phyloP scores from a whole-genome alignment of 768 basidiomycete genomes.

The Daedaleopsis sinensis region DNA sequence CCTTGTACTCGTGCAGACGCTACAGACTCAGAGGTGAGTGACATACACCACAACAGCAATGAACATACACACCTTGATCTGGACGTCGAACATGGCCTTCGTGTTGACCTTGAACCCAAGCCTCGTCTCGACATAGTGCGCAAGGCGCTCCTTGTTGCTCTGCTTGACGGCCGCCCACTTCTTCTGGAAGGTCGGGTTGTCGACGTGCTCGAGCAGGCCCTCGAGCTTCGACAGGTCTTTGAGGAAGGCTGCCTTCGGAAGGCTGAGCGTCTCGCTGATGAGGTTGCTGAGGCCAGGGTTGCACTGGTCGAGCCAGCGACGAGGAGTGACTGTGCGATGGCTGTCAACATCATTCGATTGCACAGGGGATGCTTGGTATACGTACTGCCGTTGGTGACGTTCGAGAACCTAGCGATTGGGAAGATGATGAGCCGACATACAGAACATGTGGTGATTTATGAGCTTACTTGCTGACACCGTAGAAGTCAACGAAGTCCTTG shows the following conservation, averaged over 20 bases:
- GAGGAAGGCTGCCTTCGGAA: slow-evolving; percentile 80
- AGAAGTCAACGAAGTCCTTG: slow-evolving; percentile 93
- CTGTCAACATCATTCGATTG: background rate
- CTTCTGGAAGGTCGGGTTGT: slow-evolving; percentile 74
- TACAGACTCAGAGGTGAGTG: too few species aligned
- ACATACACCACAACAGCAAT: too few species aligned
- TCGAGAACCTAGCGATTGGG: slow-evolving; percentile 56
- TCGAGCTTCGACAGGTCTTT: slow-evolving; percentile 81
- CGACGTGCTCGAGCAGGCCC: slow-evolving; percentile 70
- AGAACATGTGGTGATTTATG: background rate
- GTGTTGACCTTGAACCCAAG: slow-evolving; percentile 75
- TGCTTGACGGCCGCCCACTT: slow-evolving; percentile 88
- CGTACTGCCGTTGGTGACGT: slow-evolving; percentile 92
- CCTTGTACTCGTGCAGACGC: slow-evolving; percentile 94
- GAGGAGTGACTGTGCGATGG: slow-evolving; percentile 69
- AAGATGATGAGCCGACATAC: background rate
- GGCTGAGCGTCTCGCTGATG: slow-evolving; percentile 78
- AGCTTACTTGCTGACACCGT: slow-evolving; percentile 73
- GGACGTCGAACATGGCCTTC: slow-evolving; percentile 87
- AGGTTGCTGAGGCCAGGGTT: slow-evolving; percentile 87
- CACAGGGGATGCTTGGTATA: slow-evolving; percentile 14
- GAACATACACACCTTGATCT: slow-evolving; percentile 64
- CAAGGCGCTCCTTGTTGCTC: slow-evolving; percentile 88
- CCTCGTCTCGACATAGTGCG: slow-evolving; percentile 70
- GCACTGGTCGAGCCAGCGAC: slow-evolving; percentile 92